Evolutionary conservation across 805 yeast species (phyloP).

Genomic region (Candida methanosorbosa): DNA sequence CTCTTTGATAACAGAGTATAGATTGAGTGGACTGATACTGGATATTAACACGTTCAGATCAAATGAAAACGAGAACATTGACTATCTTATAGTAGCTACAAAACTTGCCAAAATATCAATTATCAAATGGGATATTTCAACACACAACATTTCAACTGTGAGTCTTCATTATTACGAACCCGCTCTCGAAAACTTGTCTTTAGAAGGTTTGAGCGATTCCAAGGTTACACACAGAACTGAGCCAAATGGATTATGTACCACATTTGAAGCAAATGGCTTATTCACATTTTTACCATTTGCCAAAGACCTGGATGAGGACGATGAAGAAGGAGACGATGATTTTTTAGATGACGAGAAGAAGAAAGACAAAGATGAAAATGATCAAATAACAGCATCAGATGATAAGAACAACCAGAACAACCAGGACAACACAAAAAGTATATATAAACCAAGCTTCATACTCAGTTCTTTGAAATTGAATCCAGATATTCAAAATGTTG

Average conservation of each 20-base stretch:
- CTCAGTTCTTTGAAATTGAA: conserved; percentile 50
- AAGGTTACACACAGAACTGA: conserved; percentile 48
- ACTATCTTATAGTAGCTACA: conserved; percentile 59
- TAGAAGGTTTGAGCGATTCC: conserved; percentile 27
- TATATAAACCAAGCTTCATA: conserved; percentile 49
- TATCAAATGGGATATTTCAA: conserved; percentile 55
- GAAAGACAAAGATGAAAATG: conserved; percentile 8
- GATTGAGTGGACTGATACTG: conserved; percentile 61
- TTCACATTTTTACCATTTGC: conserved; percentile 66
- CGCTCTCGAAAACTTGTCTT: conserved; percentile 41
- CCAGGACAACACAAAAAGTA: conserved; percentile 9
- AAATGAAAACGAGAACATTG: conserved; percentile 36
- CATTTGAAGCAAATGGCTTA: conserved; percentile 55
- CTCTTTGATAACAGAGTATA: conserved; percentile 51
- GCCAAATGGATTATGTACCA: conserved; percentile 48
- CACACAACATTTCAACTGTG: conserved; percentile 53
- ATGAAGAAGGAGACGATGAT: conserved; percentile 28
- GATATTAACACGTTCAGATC: conserved; percentile 45
- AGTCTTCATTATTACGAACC: conserved; percentile 85
- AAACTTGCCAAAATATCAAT: conserved; percentile 72
- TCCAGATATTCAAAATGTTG: conserved; percentile 47
- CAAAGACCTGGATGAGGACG: conserved; percentile 31
- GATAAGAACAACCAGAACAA: not conserved
- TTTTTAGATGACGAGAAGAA: conserved; percentile 5
- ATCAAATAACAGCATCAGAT: conserved; percentile 2